Evolutionary conservation across 208 protist genomes (phyloP).

Genomic region (Trypanosomatidae sp.): DNA sequence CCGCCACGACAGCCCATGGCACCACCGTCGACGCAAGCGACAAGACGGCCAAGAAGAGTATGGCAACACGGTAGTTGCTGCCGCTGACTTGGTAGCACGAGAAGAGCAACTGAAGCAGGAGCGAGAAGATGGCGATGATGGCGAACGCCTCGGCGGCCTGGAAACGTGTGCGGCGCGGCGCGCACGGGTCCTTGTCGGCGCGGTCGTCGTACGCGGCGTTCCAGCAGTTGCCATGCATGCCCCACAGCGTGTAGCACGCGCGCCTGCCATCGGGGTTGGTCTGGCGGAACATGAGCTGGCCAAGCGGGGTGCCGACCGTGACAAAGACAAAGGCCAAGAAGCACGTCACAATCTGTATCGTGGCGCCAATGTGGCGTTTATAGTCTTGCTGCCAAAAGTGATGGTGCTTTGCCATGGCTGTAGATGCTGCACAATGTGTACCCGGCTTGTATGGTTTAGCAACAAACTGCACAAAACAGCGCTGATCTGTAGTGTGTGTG

Average conservation of each 20-base stretch:
- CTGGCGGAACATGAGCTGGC: constrained; percentile 15
- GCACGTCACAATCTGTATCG: constrained; percentile 19
- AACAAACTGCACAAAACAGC: no score
- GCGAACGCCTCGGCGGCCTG: constrained; percentile 40
- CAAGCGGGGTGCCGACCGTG: constrained; percentile 27
- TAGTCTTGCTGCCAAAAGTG: constrained; percentile 38
- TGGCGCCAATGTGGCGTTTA: constrained; percentile 29
- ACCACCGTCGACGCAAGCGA: constrained; percentile 21
- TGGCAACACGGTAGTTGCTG: constrained; percentile 15
- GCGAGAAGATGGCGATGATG: constrained; percentile 28
- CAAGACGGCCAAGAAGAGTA: constrained; percentile 18
- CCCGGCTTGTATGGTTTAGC: background rate
- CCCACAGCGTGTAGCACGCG: constrained; percentile 50
- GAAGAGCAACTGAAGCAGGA: constrained; percentile 10
- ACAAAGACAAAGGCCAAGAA: constrained; percentile 26
- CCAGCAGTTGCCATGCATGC: constrained; percentile 19
- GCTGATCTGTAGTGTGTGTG: no score
- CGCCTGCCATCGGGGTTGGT: background rate
- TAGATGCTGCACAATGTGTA: background rate
- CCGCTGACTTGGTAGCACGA: constrained; percentile 21
- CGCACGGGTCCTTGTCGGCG: constrained; percentile 25
- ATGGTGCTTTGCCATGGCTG: constrained; percentile 25
- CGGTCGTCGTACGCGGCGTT: constrained; percentile 24
- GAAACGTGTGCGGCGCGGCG: constrained; percentile 16
- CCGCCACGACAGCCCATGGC: constrained; percentile 29